Evolutionary conservation across 2,329 filamentous ascomycete species (phyloP).

Genomic region (Didymella sp.): DNA sequence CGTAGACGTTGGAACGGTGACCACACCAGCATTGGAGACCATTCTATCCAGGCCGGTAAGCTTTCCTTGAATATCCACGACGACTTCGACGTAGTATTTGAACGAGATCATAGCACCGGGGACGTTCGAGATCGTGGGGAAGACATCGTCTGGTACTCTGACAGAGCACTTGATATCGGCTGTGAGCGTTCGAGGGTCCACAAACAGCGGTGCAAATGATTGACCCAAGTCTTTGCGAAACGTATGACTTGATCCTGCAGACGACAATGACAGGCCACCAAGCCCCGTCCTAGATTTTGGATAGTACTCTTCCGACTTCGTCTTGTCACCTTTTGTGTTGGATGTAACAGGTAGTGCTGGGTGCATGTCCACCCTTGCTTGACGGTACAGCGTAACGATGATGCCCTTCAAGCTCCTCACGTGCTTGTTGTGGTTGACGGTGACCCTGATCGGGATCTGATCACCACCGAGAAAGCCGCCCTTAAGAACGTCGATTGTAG

Average conservation of each 20-base stretch:
- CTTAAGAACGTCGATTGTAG: slow-evolving; percentile 80
- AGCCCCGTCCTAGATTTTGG: slow-evolving; percentile 87
- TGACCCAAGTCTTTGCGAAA: slow-evolving; percentile 95
- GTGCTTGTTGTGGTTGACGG: slow-evolving; percentile 84
- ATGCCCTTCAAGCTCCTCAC: slow-evolving; percentile 92
- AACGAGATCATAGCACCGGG: slow-evolving; percentile 95
- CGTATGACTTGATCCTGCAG: slow-evolving; percentile 85
- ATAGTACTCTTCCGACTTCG: slow-evolving; percentile 83
- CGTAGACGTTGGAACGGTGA: slow-evolving; percentile 52
- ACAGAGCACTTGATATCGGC: slow-evolving; percentile 83
- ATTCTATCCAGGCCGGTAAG: slow-evolving; percentile 76
- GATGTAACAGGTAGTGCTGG: slow-evolving; percentile 67
- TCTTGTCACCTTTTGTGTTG: slow-evolving; percentile 69
- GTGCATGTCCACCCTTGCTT: slow-evolving; percentile 86
- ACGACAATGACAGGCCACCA: slow-evolving; percentile 84
- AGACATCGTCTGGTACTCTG: slow-evolving; percentile 85
- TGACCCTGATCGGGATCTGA: slow-evolving; percentile 77
- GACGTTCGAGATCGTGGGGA: slow-evolving; percentile 88
- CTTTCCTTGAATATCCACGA: slow-evolving; percentile 90
- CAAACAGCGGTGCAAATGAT: slow-evolving; percentile 83
- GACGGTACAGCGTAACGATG: slow-evolving; percentile 89
- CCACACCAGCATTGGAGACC: slow-evolving; percentile 63
- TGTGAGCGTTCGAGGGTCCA: slow-evolving; percentile 79
- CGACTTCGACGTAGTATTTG: slow-evolving; percentile 90
- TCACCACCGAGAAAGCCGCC: slow-evolving; percentile 89